Percentiles rank a stretch among this genome's conserved stretches.
These are phyloP conservation scores for Dothiorella sarmentorum DNA, from an alignment of 2,329 filamentous ascomycete species.

Conservation along the genomic window DNA sequence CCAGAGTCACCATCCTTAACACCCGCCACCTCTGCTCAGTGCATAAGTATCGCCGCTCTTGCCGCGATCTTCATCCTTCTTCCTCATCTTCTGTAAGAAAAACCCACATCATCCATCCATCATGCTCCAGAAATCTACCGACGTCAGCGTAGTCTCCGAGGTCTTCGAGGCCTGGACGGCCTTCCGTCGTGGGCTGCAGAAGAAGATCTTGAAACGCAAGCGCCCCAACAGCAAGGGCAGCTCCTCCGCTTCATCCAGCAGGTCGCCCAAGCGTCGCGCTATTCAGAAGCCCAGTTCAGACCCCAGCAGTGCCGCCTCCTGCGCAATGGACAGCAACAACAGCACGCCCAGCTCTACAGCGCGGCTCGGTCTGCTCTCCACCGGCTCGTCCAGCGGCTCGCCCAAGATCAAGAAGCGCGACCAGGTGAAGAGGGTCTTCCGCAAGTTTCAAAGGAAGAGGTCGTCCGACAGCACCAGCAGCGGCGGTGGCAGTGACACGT, in stretches of 20 bases:
- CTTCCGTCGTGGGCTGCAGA: too few species aligned
- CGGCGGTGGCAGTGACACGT: background rate
- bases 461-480: background rate
- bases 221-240: background rate
- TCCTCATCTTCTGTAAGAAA: background rate
- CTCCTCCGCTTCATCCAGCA: background rate
- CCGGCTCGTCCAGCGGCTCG: background rate
- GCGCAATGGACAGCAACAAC: background rate
- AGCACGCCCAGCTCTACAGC: background rate
- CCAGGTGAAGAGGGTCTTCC: background rate
- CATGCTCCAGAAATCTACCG: background rate
- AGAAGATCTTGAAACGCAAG: background rate
- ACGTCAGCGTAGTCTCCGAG: background rate
- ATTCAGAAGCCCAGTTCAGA: background rate
- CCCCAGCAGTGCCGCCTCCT: background rate
- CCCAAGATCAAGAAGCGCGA: background rate
- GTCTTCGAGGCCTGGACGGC: too few species aligned
- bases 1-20: background rate
- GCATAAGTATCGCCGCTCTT: background rate
- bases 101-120: background rate
- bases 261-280: background rate
- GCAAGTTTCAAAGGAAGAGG: background rate
- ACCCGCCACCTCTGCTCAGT: background rate
- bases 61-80: background rate
- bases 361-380: too few species aligned